A percentile compares a stretch with the other conserved stretches of the same genome.
These are phyloP conservation scores for Nicotiana tabacum DNA, from an alignment of 257 asterid genomes.

Conservation along the genomic window DNA sequence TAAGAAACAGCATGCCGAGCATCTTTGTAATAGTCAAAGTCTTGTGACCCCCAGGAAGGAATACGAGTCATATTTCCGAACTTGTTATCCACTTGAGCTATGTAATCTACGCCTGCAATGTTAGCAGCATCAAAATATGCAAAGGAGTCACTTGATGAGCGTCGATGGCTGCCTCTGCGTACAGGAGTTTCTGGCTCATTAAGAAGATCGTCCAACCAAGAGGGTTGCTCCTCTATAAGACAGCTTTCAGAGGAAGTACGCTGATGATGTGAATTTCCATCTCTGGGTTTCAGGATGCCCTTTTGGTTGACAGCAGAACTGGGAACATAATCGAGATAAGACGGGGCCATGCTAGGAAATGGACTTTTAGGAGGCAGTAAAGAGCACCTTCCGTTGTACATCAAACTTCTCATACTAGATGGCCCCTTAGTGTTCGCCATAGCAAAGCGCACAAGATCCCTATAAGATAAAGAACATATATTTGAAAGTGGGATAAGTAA, in stretches of 20 bases:
- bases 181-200: conserved; percentile 52
- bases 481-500: not conserved
- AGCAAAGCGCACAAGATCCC: conserved; percentile 41
- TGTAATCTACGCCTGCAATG: not conserved
- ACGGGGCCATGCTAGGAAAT: conserved; percentile 63
- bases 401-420: conserved; percentile 58
- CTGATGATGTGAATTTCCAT: conserved; percentile 33
- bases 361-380: conserved; percentile 95
- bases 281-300: conserved; percentile 36
- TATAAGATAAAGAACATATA: not conserved
- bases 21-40: conserved; percentile 49
- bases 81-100: conserved; percentile 52
- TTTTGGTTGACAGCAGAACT: conserved; percentile 44
- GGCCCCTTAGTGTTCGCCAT: conserved; percentile 85
- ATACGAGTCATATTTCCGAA: conserved; percentile 36
- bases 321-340: conserved; percentile 60
- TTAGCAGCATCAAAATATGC: conserved; percentile 24
- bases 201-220: conserved; percentile 56
- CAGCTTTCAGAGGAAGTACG: conserved; percentile 47
- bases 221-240: conserved; percentile 46
- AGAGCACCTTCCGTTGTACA: conserved; percentile 59
- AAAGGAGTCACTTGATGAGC: conserved; percentile 50
- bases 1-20: conserved; percentile 39
- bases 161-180: conserved; percentile 40
- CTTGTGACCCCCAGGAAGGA: conserved; percentile 72